These are phyloP conservation scores for Albugo candida DNA, from an alignment of 352 stramenopile genomes.

Conservation along the genomic window DNA sequence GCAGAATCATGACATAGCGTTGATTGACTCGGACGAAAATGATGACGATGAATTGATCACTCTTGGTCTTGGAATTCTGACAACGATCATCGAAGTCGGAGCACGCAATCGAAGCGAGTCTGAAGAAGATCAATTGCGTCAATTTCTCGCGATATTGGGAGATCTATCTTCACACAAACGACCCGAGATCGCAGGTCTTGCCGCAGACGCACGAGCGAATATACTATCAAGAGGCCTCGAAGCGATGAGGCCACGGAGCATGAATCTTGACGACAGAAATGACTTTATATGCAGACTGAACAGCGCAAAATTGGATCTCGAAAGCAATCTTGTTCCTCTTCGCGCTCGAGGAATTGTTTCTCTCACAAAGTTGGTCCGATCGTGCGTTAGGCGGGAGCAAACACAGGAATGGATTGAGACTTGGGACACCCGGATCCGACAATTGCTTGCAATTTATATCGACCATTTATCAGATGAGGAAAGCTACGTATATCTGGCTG, in stretches of 20 bases:
- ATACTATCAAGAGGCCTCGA: conserved; percentile 27
- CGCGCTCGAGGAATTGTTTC: conserved; percentile 50
- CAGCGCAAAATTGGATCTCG: conserved; percentile 31
- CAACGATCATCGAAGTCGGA: conserved; percentile 62
- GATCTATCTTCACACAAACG: conserved; percentile 25
- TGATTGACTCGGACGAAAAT: conserved; percentile 7
- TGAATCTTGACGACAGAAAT: conserved; percentile 7
- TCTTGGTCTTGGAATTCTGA: conserved; percentile 53
- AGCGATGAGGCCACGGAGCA: neutral
- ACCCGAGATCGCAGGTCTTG: conserved; percentile 49
- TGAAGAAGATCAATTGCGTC: conserved; percentile 34
- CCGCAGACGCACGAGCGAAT: conserved; percentile 32
- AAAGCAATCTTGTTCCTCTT: conserved; percentile 40
- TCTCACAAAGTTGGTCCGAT: conserved; percentile 54
- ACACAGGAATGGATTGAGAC: conserved; percentile 8
- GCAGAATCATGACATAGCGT: too few relatives aligned
- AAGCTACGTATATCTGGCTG: conserved; percentile 74
- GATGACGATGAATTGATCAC: conserved; percentile 49
- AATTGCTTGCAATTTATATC: conserved; percentile 37
- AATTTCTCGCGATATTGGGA: conserved; percentile 46
- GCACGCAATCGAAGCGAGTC: conserved; percentile 17
- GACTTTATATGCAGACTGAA: conserved; percentile 35
- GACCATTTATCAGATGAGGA: conserved; percentile 40
- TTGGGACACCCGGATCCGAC: conserved; percentile 29
- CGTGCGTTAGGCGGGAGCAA: conserved; percentile 3